Conservation (phyloP, 2,329 filamentous ascomycete species). For the Trichoderma polysporum region DNA sequence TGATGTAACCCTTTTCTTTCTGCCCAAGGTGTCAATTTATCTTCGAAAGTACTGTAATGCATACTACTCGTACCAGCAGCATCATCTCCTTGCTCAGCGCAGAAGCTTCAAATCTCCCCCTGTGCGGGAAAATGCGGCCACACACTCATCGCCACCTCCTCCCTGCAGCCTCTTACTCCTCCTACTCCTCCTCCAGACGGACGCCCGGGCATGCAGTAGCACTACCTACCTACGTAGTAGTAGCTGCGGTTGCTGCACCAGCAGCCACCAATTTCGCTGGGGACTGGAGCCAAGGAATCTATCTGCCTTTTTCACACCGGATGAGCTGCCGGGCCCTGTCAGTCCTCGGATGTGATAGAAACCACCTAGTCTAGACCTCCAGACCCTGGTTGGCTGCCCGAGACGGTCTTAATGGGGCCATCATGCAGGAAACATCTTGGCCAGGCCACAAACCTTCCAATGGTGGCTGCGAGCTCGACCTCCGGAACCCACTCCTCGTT, state of each 20-base stretch:
- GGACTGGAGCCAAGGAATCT: neutral
- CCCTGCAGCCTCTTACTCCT: neutral
- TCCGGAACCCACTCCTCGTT: neutral
- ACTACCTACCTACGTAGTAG: neutral
- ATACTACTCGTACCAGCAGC: neutral
- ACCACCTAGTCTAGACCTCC: neutral
- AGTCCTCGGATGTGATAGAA: constrained; percentile 6
- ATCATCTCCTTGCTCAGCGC: neutral
- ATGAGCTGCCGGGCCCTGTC: neutral
- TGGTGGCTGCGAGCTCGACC: constrained; percentile 10
- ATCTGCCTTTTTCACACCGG: neutral
- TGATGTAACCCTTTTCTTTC: neutral
- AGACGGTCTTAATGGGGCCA: constrained; percentile 1
- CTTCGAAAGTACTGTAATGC: too few relatives aligned
- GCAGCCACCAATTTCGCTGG: neutral
- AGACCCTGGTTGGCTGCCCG: neutral
- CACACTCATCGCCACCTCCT: neutral
- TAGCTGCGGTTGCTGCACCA: neutral
- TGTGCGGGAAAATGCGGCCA: neutral
- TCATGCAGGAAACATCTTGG: constrained; percentile 13
- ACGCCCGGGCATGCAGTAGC: neutral
- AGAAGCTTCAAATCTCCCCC: neutral
- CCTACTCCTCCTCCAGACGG: neutral
- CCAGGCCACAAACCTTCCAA: neutral
- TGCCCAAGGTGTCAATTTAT: neutral